Evolutionary conservation across 208 protist species (phyloP), one percentile per base, ranked within the genome.

Genomic region (Wallacemonas sp.): DNA sequence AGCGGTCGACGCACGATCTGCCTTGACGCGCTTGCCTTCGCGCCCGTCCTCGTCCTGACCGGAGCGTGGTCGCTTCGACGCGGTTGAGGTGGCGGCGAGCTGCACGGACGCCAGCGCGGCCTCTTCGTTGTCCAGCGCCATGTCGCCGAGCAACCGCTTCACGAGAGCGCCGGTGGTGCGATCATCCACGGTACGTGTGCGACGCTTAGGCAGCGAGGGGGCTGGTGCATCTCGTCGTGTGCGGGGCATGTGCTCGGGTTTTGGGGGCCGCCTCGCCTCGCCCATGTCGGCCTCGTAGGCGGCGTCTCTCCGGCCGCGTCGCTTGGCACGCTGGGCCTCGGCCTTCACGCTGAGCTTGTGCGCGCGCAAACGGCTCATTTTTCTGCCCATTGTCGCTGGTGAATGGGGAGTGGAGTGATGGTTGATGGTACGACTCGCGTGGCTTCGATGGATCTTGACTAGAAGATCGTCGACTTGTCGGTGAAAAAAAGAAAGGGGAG

Each of bases 71-170:
- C 31, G 11, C 32, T 38, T 7, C 36, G 14, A 41, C 36, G 7
- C 14, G 10, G 36, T 14, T 16, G 36, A 41, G 10, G 7, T 41
- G 23, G 63, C 45, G 7, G 52, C 52, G 14, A 59, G 5, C 7
- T 23, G 52, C 42, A 64, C 57, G 3, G 57, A 64, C 10, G 42
- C 33, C 57, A 64, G 57, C 39, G 33, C 26, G 25, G 7, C n/a
- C 20, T 50, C 57, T 16, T 64, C 42, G 5, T 18, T 18, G 39
- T 64, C 57, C 18, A 50, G 26, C 11, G 36, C 42, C 36, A 50
- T 64, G 39, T 45, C 29, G 23, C 57, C 57, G 12, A 64, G 42
- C 26, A 64, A 12, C 39, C 57, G 4, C 57, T 64, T 45, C 25
- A 64, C 41, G 29, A 64, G n/a, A 7, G 11, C 28, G 26, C 42